Base-by-base conservation (phyloP, 768 basidiomycete species). In the Russula abietina region DNA sequence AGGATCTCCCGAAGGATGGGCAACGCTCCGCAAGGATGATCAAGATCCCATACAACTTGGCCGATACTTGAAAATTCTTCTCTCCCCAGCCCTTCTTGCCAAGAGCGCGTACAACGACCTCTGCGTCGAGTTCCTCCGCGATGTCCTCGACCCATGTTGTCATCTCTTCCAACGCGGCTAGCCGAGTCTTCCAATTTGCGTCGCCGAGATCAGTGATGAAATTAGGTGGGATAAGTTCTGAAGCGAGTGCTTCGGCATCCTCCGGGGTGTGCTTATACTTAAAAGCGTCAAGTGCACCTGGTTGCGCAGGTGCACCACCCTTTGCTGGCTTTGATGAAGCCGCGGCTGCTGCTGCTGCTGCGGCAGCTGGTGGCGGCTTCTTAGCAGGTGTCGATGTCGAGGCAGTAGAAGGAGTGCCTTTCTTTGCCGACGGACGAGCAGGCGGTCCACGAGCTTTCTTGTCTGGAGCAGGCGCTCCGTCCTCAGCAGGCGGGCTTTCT, bases 21-120 rank as follows among this genome's bases (percentile, higher is more conserved):
- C 87, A 92, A 39, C 79, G 77, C 67, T 91, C 84, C 2, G 94
- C 89, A 45, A 98, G 81, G 10, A 83, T 69, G 43, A 70, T 75
- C 68, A 98, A 79, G 58, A 93, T 84, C 28, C 81, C 85, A 73
- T 94, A 98, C 55, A 98, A 73, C 73, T 95, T 98, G 17, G 87
- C 79, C 7, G 91, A 94, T 51, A 99, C 95, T 78, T 99, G 96
- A 68, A 99, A 99, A 70, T 98, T 99, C 79, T 97, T 98, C 77
- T 99, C 97, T n/a, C 80, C 83, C 94, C 93, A 98, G 2, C 95
- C 93, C 66, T 91, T 93, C 79, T 96, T 98, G 4, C 83, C 87
- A 62, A 98, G 75, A 67, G 89, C 87, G 28, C 96, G 81, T 22
- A 98, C 83, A 41, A 99, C 70, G 5, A 99, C 84, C 73, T 99